Evolutionary conservation across 768 basidiomycete genomes (phyloP).

Genomic region (Cyclocybe aegerita): DNA sequence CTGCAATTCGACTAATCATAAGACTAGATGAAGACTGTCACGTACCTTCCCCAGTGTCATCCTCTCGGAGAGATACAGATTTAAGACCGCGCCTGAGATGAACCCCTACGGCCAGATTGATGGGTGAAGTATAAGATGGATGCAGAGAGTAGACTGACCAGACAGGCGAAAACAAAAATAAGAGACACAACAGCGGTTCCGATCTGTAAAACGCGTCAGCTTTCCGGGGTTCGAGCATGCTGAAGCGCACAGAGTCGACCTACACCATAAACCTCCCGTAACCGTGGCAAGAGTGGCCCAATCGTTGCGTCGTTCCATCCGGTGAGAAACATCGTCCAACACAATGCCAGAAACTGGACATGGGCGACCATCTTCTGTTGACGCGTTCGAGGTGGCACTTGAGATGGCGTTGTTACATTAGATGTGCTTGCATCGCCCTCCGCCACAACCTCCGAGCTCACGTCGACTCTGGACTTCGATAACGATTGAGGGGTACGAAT

Average conservation of each 20-base stretch:
- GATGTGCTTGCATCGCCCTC: too few species aligned
- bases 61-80: slow-evolving; percentile 32
- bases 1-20: not conserved
- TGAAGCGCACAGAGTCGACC: slow-evolving; percentile 11
- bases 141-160: slow-evolving; percentile 24
- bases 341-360: slow-evolving; percentile 55
- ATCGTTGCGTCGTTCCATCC: slow-evolving; percentile 82
- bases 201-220: slow-evolving; percentile 30
- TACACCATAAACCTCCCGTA: slow-evolving; percentile 57
- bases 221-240: not conserved
- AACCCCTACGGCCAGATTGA: slow-evolving; percentile 28
- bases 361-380: slow-evolving; percentile 20
- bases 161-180: slow-evolving; percentile 48
- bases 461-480: too few species aligned
- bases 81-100: slow-evolving; percentile 33
- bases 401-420: too few species aligned
- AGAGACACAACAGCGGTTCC: slow-evolving; percentile 58
- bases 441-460: too few species aligned
- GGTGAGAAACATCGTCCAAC: slow-evolving; percentile 55
- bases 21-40: not conserved
- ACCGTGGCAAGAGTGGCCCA: slow-evolving; percentile 72
- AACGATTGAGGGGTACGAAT: too few species aligned
- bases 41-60: slow-evolving; percentile 40
- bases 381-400: not conserved
- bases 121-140: not conserved